phyloP scores from a whole-genome alignment of 2,329 filamentous ascomycete genomes.

The Colletotrichum tanaceti region DNA sequence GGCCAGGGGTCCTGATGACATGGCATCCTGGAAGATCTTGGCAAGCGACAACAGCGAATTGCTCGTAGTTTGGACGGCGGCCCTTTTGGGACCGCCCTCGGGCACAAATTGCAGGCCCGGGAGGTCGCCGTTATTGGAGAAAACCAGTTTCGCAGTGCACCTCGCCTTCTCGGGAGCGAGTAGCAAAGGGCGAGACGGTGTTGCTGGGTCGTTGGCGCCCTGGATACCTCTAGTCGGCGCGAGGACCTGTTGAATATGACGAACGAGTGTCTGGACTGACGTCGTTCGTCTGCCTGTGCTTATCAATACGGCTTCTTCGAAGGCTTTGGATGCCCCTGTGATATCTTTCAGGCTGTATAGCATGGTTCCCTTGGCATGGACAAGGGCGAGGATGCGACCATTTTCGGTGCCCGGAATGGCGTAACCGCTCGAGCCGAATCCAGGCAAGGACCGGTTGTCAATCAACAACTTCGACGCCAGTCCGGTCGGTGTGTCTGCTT shows the following conservation, averaged over 20 bases:
- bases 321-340: conserved; percentile 82
- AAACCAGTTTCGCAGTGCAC: conserved; percentile 84
- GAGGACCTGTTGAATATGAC: conserved; percentile 78
- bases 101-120: conserved; percentile 81
- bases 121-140: conserved; percentile 78
- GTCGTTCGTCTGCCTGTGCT: conserved; percentile 78
- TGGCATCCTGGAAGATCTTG: conserved; percentile 97
- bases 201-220: conserved; percentile 48
- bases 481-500: not conserved
- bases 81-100: conserved; percentile 77
- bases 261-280: conserved; percentile 82
- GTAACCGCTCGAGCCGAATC: conserved; percentile 78
- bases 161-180: conserved; percentile 86
- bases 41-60: conserved; percentile 94
- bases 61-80: conserved; percentile 91
- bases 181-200: conserved; percentile 68
- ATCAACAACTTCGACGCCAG: conserved; percentile 32
- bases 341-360: conserved; percentile 90
- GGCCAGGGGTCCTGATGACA: conserved; percentile 77
- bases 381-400: conserved; percentile 89
- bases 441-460: conserved; percentile 40
- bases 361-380: conserved; percentile 99
- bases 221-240: conserved; percentile 50
- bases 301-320: conserved; percentile 94
- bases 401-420: conserved; percentile 87